Base-by-base conservation (phyloP, 495 filamentous ascomycete species). In the Penicillium ucsense region DNA sequence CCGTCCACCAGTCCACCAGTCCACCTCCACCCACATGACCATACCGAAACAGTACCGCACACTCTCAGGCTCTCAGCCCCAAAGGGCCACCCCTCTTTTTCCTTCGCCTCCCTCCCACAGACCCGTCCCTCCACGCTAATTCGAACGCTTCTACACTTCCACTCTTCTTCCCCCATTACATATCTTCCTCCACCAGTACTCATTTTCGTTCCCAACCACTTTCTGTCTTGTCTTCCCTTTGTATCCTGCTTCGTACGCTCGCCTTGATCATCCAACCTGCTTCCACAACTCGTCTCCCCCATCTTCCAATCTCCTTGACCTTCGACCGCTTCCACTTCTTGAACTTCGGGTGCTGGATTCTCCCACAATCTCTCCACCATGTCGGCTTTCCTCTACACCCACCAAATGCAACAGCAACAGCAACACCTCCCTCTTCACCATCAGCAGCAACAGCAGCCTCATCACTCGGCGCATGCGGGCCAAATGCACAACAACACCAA, bases 381-480 rank as follows among this genome's bases (percentile, higher is more conserved):
- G 85, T 88, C 88, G 63, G 77, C 80, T 60, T 88, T 83, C 68
- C 86, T 80, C 73, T 82, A 83, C 64, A 70, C 52, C 45, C 57
- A 78, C 47, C 78, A 71, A 35, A 80, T 50, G 38, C 51, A 77
- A 43, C 77, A 68, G 31, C 81, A 84, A 51, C 42, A 47, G 30
- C 57, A 78, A 45, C 78, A 70, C 37, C 80, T 48, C 38, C 49
- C 76, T 43, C 76, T 65, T 27, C 81, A 84, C 50, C 41, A 47
- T 5, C 49, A 76, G 42, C 76, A 67, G 27, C 81, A 84, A 50
- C 82, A 81, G 65, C 76, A 65, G 52, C 76, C 67, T 58, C 71
- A 62, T 50, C 63, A 71, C 74, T 59, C 63, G 76, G 64, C 71
- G 74, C 56, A 65, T 61, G 62, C 65, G 70, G 54, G 62, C 47